These are phyloP conservation scores for Paspalum vaginatum DNA, from an alignment of 176 grass and related monocot species.

Conservation along the genomic window DNA sequence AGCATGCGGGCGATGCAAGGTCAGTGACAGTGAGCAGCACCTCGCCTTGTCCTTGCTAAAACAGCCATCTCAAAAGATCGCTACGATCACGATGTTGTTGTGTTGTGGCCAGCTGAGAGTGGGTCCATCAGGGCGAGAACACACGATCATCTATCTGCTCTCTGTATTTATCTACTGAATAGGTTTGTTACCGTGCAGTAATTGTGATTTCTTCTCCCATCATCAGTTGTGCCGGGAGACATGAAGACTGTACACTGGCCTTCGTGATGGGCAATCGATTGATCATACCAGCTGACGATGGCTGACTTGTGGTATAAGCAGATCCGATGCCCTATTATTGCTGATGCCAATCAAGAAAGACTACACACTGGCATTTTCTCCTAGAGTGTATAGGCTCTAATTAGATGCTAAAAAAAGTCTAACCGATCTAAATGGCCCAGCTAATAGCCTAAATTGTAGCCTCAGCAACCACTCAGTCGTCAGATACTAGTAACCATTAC, in stretches of 20 bases:
- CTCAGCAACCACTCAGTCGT: too few relatives aligned
- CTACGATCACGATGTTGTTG: too few relatives aligned
- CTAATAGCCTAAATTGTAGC: too few relatives aligned
- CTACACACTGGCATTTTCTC: not conserved
- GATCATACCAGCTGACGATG: slow-evolving; percentile 8
- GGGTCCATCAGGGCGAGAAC: not conserved
- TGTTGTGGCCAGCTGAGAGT: not conserved
- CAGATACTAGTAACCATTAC: too few relatives aligned
- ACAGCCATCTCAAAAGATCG: not conserved
- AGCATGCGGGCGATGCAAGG: slow-evolving; percentile 20
- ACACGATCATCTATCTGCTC: not conserved
- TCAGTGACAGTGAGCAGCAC: slow-evolving; percentile 2
- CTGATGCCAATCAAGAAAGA: not conserved
- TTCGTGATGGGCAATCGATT: slow-evolving; percentile 26
- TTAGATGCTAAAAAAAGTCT: too few relatives aligned
- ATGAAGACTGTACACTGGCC: slow-evolving; percentile 16
- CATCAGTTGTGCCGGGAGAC: slow-evolving; percentile 29
- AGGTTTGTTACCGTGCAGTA: not conserved
- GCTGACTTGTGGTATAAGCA: not conserved
- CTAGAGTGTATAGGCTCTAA: too few relatives aligned
- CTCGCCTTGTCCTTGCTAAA: not conserved
- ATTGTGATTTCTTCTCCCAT: not conserved
- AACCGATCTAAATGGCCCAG: too few relatives aligned
- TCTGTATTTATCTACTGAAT: slow-evolving; percentile 14
- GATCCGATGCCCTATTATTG: not conserved